phyloP scores from a whole-genome alignment of 208 protist genomes.

The Leishmania lainsoni region DNA sequence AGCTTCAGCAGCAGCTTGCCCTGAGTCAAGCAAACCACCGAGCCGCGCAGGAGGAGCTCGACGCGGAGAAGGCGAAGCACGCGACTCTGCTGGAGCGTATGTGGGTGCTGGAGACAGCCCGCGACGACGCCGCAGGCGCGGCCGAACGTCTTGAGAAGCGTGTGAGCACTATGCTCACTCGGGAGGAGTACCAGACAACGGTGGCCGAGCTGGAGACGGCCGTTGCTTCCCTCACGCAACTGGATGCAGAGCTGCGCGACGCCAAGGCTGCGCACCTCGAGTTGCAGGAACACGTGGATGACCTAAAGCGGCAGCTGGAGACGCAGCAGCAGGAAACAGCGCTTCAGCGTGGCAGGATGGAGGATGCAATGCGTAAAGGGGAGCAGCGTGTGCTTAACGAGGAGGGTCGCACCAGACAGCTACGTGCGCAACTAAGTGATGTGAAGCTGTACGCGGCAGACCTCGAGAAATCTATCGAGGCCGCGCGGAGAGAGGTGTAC shows the following conservation, averaged over 20 bases:
- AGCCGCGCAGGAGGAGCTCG: slow-evolving; percentile 44
- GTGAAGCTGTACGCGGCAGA: slow-evolving; percentile 17
- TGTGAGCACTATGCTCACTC: slow-evolving; percentile 49
- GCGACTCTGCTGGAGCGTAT: slow-evolving; percentile 65
- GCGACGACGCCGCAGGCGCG: slow-evolving; percentile 42
- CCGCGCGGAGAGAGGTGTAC: slow-evolving; percentile 16
- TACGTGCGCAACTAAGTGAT: slow-evolving; percentile 18
- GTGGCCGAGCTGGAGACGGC: slow-evolving; percentile 40
- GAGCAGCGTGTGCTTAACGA: slow-evolving; percentile 21
- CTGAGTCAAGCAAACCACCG: slow-evolving; percentile 41
- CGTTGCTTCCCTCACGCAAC: slow-evolving; percentile 20
- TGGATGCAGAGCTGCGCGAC: slow-evolving; percentile 39
- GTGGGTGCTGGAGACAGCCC: slow-evolving; percentile 67
- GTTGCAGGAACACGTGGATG: slow-evolving; percentile 18
- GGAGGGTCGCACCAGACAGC: slow-evolving; percentile 13
- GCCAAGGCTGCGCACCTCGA: slow-evolving; percentile 17
- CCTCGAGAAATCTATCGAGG: slow-evolving; percentile 23
- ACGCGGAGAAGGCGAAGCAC: slow-evolving; percentile 62
- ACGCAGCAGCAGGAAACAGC: slow-evolving; percentile 9
- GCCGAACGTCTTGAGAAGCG: slow-evolving; percentile 14
- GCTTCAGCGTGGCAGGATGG: slow-evolving; percentile 11
- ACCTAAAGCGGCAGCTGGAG: slow-evolving; percentile 30
- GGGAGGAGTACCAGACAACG: slow-evolving; percentile 46
- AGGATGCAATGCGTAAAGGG: slow-evolving; percentile 9
- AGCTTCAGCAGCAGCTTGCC: slow-evolving; percentile 52